Evolutionary conservation across 2,329 filamentous ascomycete species (phyloP).

Genomic region (Aspergillus pseudoterreus): DNA sequence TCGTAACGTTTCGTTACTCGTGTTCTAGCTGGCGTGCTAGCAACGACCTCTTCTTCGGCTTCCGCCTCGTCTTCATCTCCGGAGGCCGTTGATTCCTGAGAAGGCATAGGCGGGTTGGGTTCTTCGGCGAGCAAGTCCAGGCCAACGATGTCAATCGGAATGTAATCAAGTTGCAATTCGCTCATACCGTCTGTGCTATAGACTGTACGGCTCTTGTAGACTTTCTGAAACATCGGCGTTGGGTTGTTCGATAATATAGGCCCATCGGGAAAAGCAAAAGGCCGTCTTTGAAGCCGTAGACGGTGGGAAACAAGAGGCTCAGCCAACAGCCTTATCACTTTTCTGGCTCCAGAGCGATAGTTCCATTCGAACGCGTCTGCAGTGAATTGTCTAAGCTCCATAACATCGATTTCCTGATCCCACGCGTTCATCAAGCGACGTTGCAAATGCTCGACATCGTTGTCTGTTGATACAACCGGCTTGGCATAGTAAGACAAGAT

Average conservation of each 20-base stretch:
- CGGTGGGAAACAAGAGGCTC: conserved; percentile 68
- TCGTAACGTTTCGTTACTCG: conserved; percentile 50
- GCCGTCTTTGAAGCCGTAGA: conserved; percentile 41
- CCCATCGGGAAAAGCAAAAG: conserved; percentile 26
- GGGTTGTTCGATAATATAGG: conserved; percentile 40
- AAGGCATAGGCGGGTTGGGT: conserved; percentile 53
- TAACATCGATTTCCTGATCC: conserved; percentile 62
- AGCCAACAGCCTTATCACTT: conserved; percentile 76
- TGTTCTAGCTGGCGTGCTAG: conserved; percentile 22
- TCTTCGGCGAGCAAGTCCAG: conserved; percentile 72
- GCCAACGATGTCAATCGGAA: conserved; percentile 71
- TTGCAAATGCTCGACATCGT: conserved; percentile 55
- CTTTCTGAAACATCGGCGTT: conserved; percentile 59
- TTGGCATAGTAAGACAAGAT: conserved; percentile 84
- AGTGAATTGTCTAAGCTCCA: conserved; percentile 68
- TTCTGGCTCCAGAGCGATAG: conserved; percentile 71
- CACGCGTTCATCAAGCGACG: conserved; percentile 51
- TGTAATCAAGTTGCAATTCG: conserved; percentile 75
- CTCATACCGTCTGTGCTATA: conserved; percentile 69
- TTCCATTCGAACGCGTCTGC: conserved; percentile 84
- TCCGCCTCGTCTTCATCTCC: conserved; percentile 31
- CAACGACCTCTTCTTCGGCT: conserved; percentile 17
- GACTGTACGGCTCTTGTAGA: conserved; percentile 67
- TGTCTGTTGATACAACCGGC: conserved; percentile 69
- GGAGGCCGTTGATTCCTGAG: conserved; percentile 25